phyloP scores from a whole-genome alignment of 768 basidiomycete genomes.

The Dentipellis fragilis region DNA sequence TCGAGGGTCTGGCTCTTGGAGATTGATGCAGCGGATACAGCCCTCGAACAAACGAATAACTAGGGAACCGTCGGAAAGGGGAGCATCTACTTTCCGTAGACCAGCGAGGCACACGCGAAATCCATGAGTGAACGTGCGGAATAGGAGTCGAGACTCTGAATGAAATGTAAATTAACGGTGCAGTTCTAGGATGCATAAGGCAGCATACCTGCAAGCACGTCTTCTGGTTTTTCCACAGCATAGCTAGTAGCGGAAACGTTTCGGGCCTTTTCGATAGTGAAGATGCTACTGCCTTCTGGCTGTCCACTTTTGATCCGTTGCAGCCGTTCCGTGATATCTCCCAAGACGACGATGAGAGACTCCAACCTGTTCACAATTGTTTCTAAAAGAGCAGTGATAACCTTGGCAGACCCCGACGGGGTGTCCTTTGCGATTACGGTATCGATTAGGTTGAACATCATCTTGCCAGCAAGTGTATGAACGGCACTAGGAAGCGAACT shows the following conservation, averaged over 20 bases:
- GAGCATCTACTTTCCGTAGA: slow-evolving; percentile 71
- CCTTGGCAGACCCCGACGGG: slow-evolving; percentile 50
- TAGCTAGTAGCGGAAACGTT: slow-evolving; percentile 73
- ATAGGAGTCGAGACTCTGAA: slow-evolving; percentile 76
- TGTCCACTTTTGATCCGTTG: slow-evolving; percentile 35
- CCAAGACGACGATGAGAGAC: slow-evolving; percentile 58
- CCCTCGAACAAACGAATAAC: slow-evolving; percentile 84
- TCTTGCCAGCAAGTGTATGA: slow-evolving; percentile 86
- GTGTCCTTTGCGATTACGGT: slow-evolving; percentile 70
- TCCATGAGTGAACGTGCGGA: slow-evolving; percentile 82
- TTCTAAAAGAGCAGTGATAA: slow-evolving; percentile 72
- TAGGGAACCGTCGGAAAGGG: slow-evolving; percentile 74
- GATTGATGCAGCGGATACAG: slow-evolving; percentile 72
- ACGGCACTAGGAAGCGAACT: slow-evolving; percentile 68
- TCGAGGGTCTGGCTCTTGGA: slow-evolving; percentile 66
- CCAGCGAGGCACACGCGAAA: slow-evolving; percentile 71
- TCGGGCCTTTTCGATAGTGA: slow-evolving; percentile 75
- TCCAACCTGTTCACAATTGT: slow-evolving; percentile 79
- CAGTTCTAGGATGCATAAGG: slow-evolving; percentile 1
- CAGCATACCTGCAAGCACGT: slow-evolving; percentile 58
- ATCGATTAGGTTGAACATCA: slow-evolving; percentile 85
- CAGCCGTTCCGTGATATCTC: slow-evolving; percentile 39
- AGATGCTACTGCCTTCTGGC: slow-evolving; percentile 36
- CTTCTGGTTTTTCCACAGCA: slow-evolving; percentile 74
- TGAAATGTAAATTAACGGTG: background rate